Evolutionary conservation across 257 asterid genomes (phyloP), one percentile per base, ranked within the genome.

Genomic region (Misopates orontium): DNA sequence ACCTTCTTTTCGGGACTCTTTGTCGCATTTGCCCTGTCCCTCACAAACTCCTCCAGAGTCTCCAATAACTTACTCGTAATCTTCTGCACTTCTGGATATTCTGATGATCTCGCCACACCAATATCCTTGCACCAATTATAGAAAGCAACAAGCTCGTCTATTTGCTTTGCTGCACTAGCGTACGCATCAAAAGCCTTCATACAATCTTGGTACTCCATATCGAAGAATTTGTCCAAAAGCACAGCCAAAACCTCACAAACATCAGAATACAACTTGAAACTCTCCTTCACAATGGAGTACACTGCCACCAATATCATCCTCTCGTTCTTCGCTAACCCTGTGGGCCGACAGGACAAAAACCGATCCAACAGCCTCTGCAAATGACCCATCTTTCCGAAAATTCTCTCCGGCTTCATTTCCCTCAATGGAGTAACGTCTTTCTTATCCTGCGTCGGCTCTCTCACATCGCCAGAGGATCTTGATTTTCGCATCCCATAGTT

Each of bases 1-100:
- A 69, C 77, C 51, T 85, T 85, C 77, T 86, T 77, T 67, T 82
- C 94, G 0, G 96, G 96, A 53, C 94, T 88, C 73, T 85, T 88
- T 19, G 40, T 69, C 1, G 75, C 94, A 71, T 85, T 88, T 0
- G 91, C 94, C 78, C 89, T 80, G 60, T 88, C 96, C 80, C 94
- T 80, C 76, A 88, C 90, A 78, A 88, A 88, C 74, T 88, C 96
- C 75, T 86, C 94, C 81, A 88, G 65, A 10, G 96, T 88, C 79
- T 88, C 96, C 82, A 85, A 64, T 70, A 88, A 75, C 62, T 88
- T 88, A 44, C 87, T 65, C 15, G 87, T 82, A 42, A 88, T 85
- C 75, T 67, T 84, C 71, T 88, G 94, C 63, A 88, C 89, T 69
- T 88, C 94, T 0, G 96, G 96, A 74, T 72, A 83, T 73, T 87